These are phyloP conservation scores for Yarrowia phangngaensis DNA, from an alignment of 805 yeast species.

Conservation along the genomic window DNA sequence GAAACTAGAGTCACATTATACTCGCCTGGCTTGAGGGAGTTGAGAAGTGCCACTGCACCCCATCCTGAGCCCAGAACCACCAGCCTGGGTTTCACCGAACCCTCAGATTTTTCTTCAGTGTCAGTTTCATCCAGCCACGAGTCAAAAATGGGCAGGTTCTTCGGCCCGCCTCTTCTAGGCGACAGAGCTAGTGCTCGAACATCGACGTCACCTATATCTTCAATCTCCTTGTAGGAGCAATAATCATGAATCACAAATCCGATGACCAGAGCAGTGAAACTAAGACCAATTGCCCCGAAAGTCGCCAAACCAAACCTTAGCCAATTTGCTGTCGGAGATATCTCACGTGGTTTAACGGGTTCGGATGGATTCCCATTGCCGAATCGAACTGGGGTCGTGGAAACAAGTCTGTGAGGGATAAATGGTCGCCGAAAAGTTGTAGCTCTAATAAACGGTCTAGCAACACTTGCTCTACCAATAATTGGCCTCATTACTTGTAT, in stretches of 20 bases:
- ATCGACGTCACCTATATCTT: constrained; percentile 39
- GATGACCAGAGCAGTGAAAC: constrained; percentile 36
- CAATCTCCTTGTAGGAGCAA: constrained; percentile 34
- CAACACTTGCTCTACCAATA: no score
- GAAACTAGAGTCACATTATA: constrained; percentile 65
- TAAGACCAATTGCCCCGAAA: constrained; percentile 30
- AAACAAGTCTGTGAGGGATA: no score
- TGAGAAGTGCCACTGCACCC: constrained; percentile 63
- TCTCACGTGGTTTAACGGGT: no score
- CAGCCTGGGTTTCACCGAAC: constrained; percentile 46
- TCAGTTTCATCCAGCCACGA: constrained; percentile 58
- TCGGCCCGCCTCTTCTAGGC: constrained; percentile 65
- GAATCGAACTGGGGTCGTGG: no score
- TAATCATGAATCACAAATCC: constrained; percentile 55
- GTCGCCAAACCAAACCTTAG: constrained; percentile 5
- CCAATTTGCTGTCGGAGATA: background rate
- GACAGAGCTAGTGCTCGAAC: constrained; percentile 53
- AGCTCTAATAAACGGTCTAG: no score
- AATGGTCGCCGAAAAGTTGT: no score
- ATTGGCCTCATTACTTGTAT: no score
- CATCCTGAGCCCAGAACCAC: constrained; percentile 68
- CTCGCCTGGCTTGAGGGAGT: constrained; percentile 49
- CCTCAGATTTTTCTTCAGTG: constrained; percentile 37
- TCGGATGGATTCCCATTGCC: no score
- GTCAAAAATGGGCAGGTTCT: constrained; percentile 59